A percentile compares a stretch with the other conserved stretches of the same genome.
phyloP scores from a whole-genome alignment of 768 basidiomycete genomes.

The Xerocomellus intermedius region DNA sequence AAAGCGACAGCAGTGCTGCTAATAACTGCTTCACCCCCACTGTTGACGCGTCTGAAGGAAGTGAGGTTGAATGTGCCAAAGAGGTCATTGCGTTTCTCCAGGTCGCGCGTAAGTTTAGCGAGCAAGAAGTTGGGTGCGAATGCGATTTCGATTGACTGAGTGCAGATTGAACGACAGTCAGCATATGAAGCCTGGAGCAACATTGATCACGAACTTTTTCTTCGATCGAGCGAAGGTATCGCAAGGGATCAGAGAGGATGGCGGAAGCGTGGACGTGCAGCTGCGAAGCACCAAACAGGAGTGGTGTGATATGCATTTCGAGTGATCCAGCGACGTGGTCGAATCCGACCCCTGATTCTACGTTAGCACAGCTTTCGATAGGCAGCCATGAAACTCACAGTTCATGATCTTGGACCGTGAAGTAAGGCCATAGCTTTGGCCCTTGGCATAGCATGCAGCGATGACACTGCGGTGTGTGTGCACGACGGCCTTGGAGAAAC shows the following conservation, averaged over 20 bases:
- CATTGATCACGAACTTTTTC: conserved; percentile 30
- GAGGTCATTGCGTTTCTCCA: conserved; percentile 23
- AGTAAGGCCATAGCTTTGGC: too few relatives aligned
- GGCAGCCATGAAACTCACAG: too few relatives aligned
- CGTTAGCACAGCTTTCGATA: too few relatives aligned
- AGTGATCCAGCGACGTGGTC: too few relatives aligned
- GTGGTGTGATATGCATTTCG: too few relatives aligned
- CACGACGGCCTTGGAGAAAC: too few relatives aligned
- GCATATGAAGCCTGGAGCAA: background rate
- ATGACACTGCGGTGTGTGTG: too few relatives aligned
- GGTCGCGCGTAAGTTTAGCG: conserved; percentile 37
- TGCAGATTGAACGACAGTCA: background rate
- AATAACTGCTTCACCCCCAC: conserved; percentile 42
- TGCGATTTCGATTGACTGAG: conserved; percentile 29
- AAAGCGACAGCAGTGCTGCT: conserved; percentile 39
- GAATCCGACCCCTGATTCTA: too few relatives aligned
- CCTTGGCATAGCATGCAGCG: too few relatives aligned
- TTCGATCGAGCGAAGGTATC: conserved; percentile 32
- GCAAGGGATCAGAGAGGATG: background rate
- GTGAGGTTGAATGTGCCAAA: conserved; percentile 35
- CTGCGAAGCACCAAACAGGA: too few relatives aligned
- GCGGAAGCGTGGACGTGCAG: too few relatives aligned
- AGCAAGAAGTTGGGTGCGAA: conserved; percentile 45
- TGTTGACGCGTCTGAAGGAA: conserved; percentile 35
- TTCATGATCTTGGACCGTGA: too few relatives aligned